These are phyloP conservation scores for Pythium myriotylum DNA, from an alignment of 352 stramenopile species.

Conservation along the genomic window DNA sequence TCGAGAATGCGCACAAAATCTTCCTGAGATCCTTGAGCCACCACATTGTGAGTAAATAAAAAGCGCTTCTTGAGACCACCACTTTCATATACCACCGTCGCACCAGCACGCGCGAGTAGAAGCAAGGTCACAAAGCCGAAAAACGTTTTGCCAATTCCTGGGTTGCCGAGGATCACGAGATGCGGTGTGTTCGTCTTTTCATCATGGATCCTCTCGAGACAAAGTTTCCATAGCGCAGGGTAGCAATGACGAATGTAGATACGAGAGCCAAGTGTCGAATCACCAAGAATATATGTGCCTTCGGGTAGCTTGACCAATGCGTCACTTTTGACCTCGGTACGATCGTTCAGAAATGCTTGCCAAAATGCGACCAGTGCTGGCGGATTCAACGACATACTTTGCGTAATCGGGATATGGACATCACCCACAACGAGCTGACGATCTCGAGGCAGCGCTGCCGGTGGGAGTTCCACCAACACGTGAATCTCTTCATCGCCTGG, in stretches of 20 bases:
- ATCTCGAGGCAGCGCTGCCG: not conserved
- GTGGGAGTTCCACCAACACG: constrained; percentile 15
- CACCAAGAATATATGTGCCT: constrained; percentile 15
- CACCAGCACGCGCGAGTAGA: constrained; percentile 24
- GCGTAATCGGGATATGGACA: constrained; percentile 20
- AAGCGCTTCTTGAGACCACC: constrained; percentile 4
- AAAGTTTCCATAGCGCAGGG: constrained; percentile 25
- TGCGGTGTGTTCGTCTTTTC: constrained; percentile 22
- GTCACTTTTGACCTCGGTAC: constrained; percentile 25
- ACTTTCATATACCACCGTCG: constrained; percentile 35
- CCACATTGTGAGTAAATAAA: constrained; percentile 14
- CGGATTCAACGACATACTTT: constrained; percentile 29
- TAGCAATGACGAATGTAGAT: constrained; percentile 40
- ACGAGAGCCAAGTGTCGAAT: constrained; percentile 22
- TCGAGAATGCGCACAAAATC: constrained; percentile 35
- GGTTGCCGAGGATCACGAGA: constrained; percentile 40
- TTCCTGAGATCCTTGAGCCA: constrained; percentile 25
- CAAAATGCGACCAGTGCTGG: constrained; percentile 35
- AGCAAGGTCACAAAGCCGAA: constrained; percentile 33
- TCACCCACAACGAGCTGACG: constrained; percentile 11
- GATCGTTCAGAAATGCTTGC: constrained; percentile 24
- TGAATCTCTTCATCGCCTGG: constrained; percentile 14
- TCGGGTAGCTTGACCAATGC: constrained; percentile 24
- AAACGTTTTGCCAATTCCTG: constrained; percentile 35
- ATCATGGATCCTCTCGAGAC: constrained; percentile 5